Conservation (phyloP, 495 filamentous ascomycete genomes). For the Daldinia vernicosa region DNA sequence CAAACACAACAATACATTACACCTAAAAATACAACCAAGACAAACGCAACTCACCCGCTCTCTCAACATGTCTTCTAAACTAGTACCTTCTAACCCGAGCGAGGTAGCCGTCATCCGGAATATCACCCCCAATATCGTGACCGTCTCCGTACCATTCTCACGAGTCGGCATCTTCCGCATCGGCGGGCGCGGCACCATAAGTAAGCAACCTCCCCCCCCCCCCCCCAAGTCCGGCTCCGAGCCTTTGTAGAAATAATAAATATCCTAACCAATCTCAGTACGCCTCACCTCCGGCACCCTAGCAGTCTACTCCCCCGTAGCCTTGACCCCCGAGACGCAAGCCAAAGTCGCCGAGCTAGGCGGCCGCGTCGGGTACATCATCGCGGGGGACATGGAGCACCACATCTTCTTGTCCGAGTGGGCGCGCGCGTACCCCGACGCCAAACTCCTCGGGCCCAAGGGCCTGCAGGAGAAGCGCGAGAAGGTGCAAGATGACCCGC, state of each 20-base stretch:
- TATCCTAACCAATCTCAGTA: conserved; percentile 58
- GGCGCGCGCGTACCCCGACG: conserved; percentile 78
- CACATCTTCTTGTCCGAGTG: conserved; percentile 90
- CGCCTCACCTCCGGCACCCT: conserved; percentile 77
- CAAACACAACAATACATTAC: neutral
- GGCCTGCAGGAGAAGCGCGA: conserved; percentile 87
- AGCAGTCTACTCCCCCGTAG: conserved; percentile 91
- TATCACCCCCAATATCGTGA: conserved; percentile 80
- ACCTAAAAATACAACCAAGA: neutral
- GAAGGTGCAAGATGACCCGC: conserved; percentile 58
- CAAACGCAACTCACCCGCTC: neutral
- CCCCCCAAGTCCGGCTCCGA: neutral
- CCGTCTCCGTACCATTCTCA: conserved; percentile 83
- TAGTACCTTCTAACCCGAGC: conserved; percentile 68
- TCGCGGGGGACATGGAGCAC: conserved; percentile 88
- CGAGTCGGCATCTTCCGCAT: conserved; percentile 83
- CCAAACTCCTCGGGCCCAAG: conserved; percentile 83
- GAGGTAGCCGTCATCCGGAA: conserved; percentile 88
- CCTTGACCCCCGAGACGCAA: conserved; percentile 79
- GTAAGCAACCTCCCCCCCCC: conserved; percentile 61
- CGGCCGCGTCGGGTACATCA: conserved; percentile 79
- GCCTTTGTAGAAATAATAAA: no score
- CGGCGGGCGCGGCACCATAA: conserved; percentile 86
- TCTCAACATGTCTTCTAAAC: conserved; percentile 54
- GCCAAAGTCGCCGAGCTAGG: conserved; percentile 72